Conservation (phyloP, 108 stramenopile species). For the Bacterosira constricta region DNA sequence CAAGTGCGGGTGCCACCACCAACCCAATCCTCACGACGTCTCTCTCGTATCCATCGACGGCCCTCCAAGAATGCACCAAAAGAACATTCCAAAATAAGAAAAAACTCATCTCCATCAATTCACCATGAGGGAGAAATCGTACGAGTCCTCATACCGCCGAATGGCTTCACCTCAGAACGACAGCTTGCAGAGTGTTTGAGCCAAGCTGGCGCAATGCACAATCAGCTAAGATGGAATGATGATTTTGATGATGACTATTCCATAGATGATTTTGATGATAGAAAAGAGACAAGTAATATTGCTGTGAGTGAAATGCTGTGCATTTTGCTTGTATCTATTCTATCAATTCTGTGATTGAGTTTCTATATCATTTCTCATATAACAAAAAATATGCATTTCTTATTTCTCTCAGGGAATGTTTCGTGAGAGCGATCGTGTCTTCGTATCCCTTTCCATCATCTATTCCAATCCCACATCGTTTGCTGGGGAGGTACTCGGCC, state of each 20-base stretch:
- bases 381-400: background rate
- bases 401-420: conserved; percentile 14
- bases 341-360: background rate
- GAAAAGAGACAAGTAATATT: background rate
- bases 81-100: too few species aligned
- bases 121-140: conserved; percentile 36
- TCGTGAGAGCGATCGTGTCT: conserved; percentile 28
- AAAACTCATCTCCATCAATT: too few species aligned
- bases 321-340: background rate
- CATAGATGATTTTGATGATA: conserved; percentile 8
- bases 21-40: background rate
- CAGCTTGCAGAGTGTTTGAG: conserved; percentile 23
- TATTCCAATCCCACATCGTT: conserved; percentile 19
- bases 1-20: background rate
- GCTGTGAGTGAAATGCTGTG: too few species aligned
- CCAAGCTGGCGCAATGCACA: conserved; percentile 23
- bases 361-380: background rate
- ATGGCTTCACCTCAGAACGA: conserved; percentile 18
- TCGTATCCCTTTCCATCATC: conserved; percentile 21
- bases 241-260: background rate
- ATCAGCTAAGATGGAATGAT: too few species aligned
- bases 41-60: background rate
- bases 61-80: background rate
- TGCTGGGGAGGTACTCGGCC: conserved; percentile 14
- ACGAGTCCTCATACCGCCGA: conserved; percentile 20